Evolutionary conservation across 164 flowering plant genomes (phyloP).

Genomic region (Macadamia integrifolia): DNA sequence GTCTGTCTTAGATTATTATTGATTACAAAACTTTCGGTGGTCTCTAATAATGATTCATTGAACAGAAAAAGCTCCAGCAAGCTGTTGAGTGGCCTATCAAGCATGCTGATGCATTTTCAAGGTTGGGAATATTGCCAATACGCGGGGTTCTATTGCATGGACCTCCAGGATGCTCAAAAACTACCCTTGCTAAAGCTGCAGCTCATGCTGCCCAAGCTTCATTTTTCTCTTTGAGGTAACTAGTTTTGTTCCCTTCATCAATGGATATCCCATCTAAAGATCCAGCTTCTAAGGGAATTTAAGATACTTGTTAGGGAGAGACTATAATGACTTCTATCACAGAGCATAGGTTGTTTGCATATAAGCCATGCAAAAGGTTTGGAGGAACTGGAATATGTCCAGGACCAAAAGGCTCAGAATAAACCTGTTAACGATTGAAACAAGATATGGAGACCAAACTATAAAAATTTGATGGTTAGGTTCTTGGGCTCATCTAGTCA

Average conservation of each 20-base stretch:
- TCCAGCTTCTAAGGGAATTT: neutral
- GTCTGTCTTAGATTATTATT: slow-evolving; percentile 26
- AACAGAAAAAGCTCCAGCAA: slow-evolving; percentile 85
- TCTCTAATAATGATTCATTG: slow-evolving; percentile 6
- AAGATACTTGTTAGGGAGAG: neutral
- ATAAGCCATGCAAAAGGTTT: neutral
- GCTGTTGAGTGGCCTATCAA: slow-evolving; percentile 99
- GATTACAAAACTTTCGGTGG: neutral
- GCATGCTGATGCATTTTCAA: slow-evolving; percentile 63
- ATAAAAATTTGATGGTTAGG: neutral
- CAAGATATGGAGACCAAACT: neutral
- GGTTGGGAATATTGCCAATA: slow-evolving; percentile 71
- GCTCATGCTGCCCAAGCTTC: slow-evolving; percentile 94
- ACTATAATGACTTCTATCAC: neutral
- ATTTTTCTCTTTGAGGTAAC: slow-evolving; percentile 80
- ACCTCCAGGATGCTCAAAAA: slow-evolving; percentile 99
- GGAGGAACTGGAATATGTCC: neutral
- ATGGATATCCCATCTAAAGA: neutral
- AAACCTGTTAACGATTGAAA: neutral
- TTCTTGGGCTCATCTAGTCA: neutral
- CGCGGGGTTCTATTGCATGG: slow-evolving; percentile 95
- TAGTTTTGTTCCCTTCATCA: slow-evolving; percentile 11
- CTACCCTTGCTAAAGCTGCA: slow-evolving; percentile 95
- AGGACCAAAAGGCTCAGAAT: neutral
- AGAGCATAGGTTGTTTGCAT: neutral